These are phyloP conservation scores for Punica granatum DNA, from an alignment of 345 rosid genomes.

Conservation along the genomic window DNA sequence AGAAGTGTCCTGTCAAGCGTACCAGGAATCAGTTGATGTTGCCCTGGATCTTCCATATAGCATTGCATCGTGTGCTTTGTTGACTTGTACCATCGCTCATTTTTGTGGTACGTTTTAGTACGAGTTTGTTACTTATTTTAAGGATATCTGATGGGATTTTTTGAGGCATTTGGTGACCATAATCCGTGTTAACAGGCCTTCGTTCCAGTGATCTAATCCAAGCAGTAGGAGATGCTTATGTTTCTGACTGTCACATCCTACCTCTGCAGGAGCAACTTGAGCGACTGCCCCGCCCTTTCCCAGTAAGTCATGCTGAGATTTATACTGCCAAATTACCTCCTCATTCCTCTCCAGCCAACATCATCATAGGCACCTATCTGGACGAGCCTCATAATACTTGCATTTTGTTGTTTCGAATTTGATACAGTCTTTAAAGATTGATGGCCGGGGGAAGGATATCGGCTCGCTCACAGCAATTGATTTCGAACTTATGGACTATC, in stretches of 20 bases:
- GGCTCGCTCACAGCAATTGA: slow-evolving; percentile 28
- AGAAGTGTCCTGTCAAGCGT: slow-evolving; percentile 37
- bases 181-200: slow-evolving; percentile 21
- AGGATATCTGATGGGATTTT: not conserved
- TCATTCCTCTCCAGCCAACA: not conserved
- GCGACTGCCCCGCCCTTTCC: slow-evolving; percentile 33
- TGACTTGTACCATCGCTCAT: slow-evolving; percentile 39
- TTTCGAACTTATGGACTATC: slow-evolving; percentile 29
- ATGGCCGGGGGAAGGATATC: slow-evolving; percentile 32
- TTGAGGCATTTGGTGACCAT: not conserved
- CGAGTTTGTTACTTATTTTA: not conserved
- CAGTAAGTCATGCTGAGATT: slow-evolving; percentile 17
- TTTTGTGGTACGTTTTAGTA: slow-evolving; percentile 26
- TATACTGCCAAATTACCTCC: not conserved
- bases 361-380: not conserved
- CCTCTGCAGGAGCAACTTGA: slow-evolving; percentile 37
- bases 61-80: slow-evolving; percentile 35
- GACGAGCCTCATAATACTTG: not conserved
- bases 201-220: slow-evolving; percentile 34
- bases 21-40: slow-evolving; percentile 39
- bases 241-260: slow-evolving; percentile 24
- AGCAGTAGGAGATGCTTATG: slow-evolving; percentile 35
- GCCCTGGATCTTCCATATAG: slow-evolving; percentile 34
- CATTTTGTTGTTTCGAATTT: not conserved
- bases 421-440: slow-evolving; percentile 35